Conservation (phyloP, 1,284 basidiomycete species). For the Dichomitus squalens region DNA sequence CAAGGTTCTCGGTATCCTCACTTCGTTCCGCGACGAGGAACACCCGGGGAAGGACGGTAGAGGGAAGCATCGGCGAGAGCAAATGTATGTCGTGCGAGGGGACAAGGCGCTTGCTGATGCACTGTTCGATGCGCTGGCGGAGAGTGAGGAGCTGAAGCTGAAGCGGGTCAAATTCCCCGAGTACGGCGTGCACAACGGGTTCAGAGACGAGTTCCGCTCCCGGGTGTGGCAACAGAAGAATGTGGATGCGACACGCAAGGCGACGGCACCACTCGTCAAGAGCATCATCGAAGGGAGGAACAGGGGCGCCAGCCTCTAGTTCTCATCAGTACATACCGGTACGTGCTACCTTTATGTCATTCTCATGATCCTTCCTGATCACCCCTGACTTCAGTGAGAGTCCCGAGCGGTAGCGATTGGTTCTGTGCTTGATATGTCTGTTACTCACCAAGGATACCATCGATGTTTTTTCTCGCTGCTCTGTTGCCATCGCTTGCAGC, state of each 20-base stretch:
- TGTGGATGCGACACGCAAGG: slow-evolving; percentile 75
- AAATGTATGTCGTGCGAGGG: slow-evolving; percentile 59
- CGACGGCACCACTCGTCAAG: slow-evolving; percentile 77
- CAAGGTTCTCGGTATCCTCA: slow-evolving; percentile 76
- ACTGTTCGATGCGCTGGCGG: slow-evolving; percentile 62
- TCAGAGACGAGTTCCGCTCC: slow-evolving; percentile 34
- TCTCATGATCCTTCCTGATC: not conserved
- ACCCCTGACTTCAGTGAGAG: not conserved
- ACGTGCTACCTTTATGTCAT: not conserved
- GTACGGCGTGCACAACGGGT: slow-evolving; percentile 29
- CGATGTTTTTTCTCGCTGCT: not conserved
- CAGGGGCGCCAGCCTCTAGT: slow-evolving; percentile 11
- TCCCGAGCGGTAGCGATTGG: not conserved
- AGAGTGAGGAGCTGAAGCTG: slow-evolving; percentile 49
- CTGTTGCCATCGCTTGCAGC: no score
- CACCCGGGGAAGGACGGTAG: slow-evolving; percentile 48
- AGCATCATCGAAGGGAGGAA: slow-evolving; percentile 35
- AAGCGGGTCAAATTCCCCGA: slow-evolving; percentile 46
- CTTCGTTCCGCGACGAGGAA: slow-evolving; percentile 54
- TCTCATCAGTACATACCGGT: not conserved
- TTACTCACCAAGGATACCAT: not conserved
- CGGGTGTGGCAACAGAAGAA: slow-evolving; percentile 80
- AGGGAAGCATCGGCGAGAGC: slow-evolving; percentile 69
- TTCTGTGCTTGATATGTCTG: not conserved
- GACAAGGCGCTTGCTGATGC: slow-evolving; percentile 37